phyloP scores from a whole-genome alignment of 257 asterid species.

The Leptodermis oblonga region DNA sequence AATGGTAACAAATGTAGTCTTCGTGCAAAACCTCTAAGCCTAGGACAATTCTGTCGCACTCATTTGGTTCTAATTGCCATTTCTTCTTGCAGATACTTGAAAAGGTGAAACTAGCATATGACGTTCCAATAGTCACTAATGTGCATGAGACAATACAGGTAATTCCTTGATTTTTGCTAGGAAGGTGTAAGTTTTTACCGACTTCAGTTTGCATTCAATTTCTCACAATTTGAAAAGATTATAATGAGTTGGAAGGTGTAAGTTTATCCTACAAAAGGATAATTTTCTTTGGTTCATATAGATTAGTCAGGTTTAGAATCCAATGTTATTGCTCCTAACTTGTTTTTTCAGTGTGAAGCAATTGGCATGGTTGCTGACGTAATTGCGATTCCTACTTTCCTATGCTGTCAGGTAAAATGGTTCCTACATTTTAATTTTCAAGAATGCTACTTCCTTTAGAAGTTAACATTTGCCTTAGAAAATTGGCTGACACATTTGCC shows the following conservation, averaged over 20 bases:
- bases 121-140: constrained; percentile 68
- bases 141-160: constrained; percentile 78
- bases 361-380: constrained; percentile 92
- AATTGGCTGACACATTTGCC: too few relatives aligned
- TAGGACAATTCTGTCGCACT: too few relatives aligned
- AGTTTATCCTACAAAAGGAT: neutral
- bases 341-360: constrained; percentile 69
- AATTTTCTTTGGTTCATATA: neutral
- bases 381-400: constrained; percentile 94
- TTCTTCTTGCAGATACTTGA: constrained; percentile 64
- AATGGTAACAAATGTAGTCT: too few relatives aligned
- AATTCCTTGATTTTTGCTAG: too few relatives aligned
- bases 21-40: too few relatives aligned
- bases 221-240: neutral
- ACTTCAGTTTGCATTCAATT: neutral
- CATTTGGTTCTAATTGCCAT: too few relatives aligned
- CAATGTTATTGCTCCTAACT: neutral
- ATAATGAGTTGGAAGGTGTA: neutral
- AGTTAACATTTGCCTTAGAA: too few relatives aligned
- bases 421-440: neutral
- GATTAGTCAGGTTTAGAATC: neutral
- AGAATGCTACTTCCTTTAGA: neutral
- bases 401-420: constrained; percentile 76
- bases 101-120: constrained; percentile 67
- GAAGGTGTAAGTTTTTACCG: neutral